Percentiles rank a stretch among this genome's conserved stretches.
Conservation (phyloP, 129 eudicot species). For the Helianthus tuberosus region DNA sequence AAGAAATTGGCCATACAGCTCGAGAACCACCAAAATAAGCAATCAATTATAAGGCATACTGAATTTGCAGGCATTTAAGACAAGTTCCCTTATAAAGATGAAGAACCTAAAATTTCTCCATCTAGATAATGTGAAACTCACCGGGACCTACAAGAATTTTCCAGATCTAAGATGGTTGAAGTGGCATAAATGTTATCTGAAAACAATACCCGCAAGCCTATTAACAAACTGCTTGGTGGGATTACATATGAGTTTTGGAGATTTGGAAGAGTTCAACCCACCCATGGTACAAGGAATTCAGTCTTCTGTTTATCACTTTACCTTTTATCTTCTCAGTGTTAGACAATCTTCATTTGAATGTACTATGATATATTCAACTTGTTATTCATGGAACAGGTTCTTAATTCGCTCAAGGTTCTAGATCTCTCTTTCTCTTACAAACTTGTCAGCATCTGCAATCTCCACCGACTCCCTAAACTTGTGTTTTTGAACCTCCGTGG, state of each 20-base stretch:
- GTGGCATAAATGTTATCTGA: slow-evolving; percentile 35
- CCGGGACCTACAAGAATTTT: slow-evolving; percentile 33
- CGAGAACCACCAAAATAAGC: not conserved
- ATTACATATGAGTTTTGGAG: slow-evolving; percentile 33
- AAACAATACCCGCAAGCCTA: slow-evolving; percentile 14
- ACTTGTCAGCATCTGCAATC: slow-evolving; percentile 9
- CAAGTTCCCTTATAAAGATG: slow-evolving; percentile 34
- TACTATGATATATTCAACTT: not conserved
- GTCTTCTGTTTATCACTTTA: not conserved
- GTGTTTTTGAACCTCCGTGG: not conserved
- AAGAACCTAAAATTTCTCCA: slow-evolving; percentile 28
- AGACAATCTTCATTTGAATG: too few relatives aligned
- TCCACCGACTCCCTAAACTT: slow-evolving; percentile 33
- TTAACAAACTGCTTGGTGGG: slow-evolving; percentile 34
- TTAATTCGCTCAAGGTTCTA: slow-evolving; percentile 31
- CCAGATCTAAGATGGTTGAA: slow-evolving; percentile 39
- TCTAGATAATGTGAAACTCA: slow-evolving; percentile 26
- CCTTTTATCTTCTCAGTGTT: not conserved
- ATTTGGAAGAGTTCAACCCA: slow-evolving; percentile 24
- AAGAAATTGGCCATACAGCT: not conserved
- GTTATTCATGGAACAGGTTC: slow-evolving; percentile 20
- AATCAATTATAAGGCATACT: not conserved
- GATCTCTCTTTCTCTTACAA: slow-evolving; percentile 29
- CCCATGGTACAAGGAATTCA: slow-evolving; percentile 29
- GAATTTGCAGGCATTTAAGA: slow-evolving; percentile 14